Conservation (phyloP, 1,284 basidiomycete genomes). For the Pisolithus thermaeus region DNA sequence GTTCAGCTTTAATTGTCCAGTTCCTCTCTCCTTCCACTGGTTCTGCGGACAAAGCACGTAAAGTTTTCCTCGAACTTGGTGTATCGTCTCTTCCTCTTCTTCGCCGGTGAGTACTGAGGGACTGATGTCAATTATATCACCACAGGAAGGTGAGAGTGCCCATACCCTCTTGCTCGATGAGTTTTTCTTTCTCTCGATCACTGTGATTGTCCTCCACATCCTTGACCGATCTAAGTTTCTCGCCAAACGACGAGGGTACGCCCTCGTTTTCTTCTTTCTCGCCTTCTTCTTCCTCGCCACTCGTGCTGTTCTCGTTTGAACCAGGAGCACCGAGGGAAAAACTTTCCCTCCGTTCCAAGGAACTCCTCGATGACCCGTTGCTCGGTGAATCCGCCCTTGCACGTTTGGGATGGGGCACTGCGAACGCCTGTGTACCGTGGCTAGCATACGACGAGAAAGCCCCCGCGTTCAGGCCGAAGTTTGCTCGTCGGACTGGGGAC, state of each 20-base stretch:
- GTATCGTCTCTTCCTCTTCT: slow-evolving; percentile 84
- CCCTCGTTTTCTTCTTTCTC: slow-evolving; percentile 34
- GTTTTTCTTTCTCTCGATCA: slow-evolving; percentile 41
- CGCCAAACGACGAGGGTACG: slow-evolving; percentile 47
- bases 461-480: slow-evolving; percentile 33
- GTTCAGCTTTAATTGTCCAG: slow-evolving; percentile 78
- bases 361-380: slow-evolving; percentile 36
- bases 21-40: slow-evolving; percentile 87
- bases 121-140: not conserved
- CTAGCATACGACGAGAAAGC: slow-evolving; percentile 59
- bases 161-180: slow-evolving; percentile 63
- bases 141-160: not conserved
- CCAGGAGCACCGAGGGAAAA: slow-evolving; percentile 9
- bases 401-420: slow-evolving; percentile 42
- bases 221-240: slow-evolving; percentile 52
- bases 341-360: slow-evolving; percentile 34
- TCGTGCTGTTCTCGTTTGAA: slow-evolving; percentile 26
- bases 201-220: slow-evolving; percentile 49
- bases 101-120: slow-evolving; percentile 80
- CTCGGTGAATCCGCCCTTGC: slow-evolving; percentile 46
- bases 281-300: slow-evolving; percentile 30
- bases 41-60: slow-evolving; percentile 61
- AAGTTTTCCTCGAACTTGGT: slow-evolving; percentile 83
- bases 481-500: slow-evolving; percentile 43
- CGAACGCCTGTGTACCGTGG: slow-evolving; percentile 44